Percentiles rank a stretch among this genome's conserved stretches.
Conservation (phyloP, 2,329 filamentous ascomycete species). For the Colletotrichum salicis region DNA sequence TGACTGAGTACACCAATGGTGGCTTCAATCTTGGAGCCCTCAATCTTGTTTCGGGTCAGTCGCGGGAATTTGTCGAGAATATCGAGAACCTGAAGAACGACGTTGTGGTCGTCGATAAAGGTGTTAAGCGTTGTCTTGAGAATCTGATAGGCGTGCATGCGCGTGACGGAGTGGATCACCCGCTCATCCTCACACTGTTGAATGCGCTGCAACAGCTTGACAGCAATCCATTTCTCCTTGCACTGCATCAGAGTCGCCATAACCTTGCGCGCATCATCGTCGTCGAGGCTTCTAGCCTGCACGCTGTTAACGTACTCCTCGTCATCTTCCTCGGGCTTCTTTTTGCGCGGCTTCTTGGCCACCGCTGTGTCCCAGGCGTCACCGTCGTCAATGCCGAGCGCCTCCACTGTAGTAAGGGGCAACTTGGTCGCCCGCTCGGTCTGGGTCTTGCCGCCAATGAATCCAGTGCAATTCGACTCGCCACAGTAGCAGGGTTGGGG, state of each 20-base stretch:
- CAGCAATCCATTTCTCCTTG: slow-evolving; percentile 99
- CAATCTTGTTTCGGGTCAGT: slow-evolving; percentile 95
- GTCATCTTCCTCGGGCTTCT: slow-evolving; percentile 90
- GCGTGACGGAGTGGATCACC: slow-evolving; percentile 87
- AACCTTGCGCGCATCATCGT: slow-evolving; percentile 88
- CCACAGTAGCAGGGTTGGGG: slow-evolving; percentile 97
- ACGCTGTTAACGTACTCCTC: slow-evolving; percentile 95
- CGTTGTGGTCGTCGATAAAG: slow-evolving; percentile 90
- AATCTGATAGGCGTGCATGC: slow-evolving; percentile 97
- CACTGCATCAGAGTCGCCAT: slow-evolving; percentile 98
- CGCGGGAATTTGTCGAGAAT: slow-evolving; percentile 90
- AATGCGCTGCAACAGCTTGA: slow-evolving; percentile 91
- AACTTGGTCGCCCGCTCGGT: slow-evolving; percentile 95
- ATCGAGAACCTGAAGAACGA: slow-evolving; percentile 88
- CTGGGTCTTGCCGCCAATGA: slow-evolving; percentile 97
- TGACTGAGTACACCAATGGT: slow-evolving; percentile 76
- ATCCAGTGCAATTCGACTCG: slow-evolving; percentile 93
- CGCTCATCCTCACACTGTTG: slow-evolving; percentile 87
- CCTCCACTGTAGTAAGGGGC: slow-evolving; percentile 89
- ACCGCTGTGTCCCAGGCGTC: slow-evolving; percentile 93
- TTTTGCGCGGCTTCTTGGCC: slow-evolving; percentile 90
- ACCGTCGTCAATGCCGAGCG: slow-evolving; percentile 91
- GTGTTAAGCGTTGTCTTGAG: slow-evolving; percentile 86
- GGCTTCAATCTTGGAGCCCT: slow-evolving; percentile 92
- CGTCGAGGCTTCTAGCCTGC: slow-evolving; percentile 80